Conservation (phyloP, 2,329 filamentous ascomycete species). For the Diaporthe australafricana region DNA sequence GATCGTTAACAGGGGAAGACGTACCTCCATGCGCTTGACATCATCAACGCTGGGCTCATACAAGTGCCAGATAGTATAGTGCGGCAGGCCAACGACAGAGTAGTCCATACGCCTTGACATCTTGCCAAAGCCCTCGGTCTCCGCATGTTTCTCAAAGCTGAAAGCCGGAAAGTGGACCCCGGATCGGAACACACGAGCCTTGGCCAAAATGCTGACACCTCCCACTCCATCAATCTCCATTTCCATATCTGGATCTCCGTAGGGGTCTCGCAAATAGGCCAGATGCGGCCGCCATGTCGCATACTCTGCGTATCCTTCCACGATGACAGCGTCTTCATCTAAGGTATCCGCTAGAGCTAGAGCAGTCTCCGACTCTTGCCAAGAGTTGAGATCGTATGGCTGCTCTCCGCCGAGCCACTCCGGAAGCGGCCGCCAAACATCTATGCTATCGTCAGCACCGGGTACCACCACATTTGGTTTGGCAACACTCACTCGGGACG, state of each 20-base stretch:
- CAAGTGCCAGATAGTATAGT: slow-evolving; percentile 99
- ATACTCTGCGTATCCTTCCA: slow-evolving; percentile 98
- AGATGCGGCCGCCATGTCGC: slow-evolving; percentile 98
- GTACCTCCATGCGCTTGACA: slow-evolving; percentile 92
- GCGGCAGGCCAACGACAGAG: slow-evolving; percentile 93
- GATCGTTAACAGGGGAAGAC: slow-evolving; percentile 39
- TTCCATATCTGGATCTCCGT: slow-evolving; percentile 98
- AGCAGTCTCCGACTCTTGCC: slow-evolving; percentile 98
- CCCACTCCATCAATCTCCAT: slow-evolving; percentile 99
- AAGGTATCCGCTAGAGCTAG: slow-evolving; percentile 92
- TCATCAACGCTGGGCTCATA: slow-evolving; percentile 99
- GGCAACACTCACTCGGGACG: slow-evolving; percentile 83
- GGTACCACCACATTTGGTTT: background rate
- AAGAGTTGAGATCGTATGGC: slow-evolving; percentile 97
- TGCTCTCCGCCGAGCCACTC: slow-evolving; percentile 99
- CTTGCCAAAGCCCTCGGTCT: slow-evolving; percentile 99
- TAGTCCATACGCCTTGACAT: slow-evolving; percentile 98
- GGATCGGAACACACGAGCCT: slow-evolving; percentile 92
- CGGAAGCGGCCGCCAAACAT: slow-evolving; percentile 98
- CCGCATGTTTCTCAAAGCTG: slow-evolving; percentile 97
- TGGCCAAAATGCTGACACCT: slow-evolving; percentile 96
- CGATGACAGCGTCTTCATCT: slow-evolving; percentile 98
- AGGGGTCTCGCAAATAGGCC: slow-evolving; percentile 95
- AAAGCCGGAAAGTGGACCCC: slow-evolving; percentile 98
- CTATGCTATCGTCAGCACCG: slow-evolving; percentile 54